Evolutionary conservation across 768 basidiomycete genomes (phyloP).

Genomic region (Mycena capillaripes): DNA sequence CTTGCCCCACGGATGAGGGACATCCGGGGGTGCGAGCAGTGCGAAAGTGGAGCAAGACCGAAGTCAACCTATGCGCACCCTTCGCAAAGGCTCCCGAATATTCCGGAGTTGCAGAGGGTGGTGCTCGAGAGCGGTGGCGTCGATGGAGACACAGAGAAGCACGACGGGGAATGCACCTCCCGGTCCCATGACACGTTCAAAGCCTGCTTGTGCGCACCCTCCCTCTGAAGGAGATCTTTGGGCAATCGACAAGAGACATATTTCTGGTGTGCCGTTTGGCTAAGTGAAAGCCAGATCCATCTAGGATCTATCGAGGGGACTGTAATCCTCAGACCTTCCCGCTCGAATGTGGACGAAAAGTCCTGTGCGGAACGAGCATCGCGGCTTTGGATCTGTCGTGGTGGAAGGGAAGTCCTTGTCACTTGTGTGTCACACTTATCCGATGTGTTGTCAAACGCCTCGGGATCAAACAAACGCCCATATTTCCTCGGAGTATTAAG

Average conservation of each 20-base stretch:
- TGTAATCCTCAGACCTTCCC: conserved; percentile 24
- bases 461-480: no score
- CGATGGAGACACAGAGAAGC: conserved; percentile 15
- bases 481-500: no score
- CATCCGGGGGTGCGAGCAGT: background rate
- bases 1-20: background rate
- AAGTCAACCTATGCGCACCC: background rate
- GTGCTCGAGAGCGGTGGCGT: background rate
- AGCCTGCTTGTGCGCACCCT: conserved; percentile 10
- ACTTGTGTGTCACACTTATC: background rate
- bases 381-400: conserved; percentile 17
- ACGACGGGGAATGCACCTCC: conserved; percentile 9
- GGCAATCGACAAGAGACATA: conserved; percentile 11
- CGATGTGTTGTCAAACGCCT: no score
- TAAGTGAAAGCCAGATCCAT: conserved; percentile 16
- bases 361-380: conserved; percentile 19
- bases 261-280: conserved; percentile 23
- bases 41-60: background rate
- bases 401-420: background rate
- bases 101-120: background rate
- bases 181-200: conserved; percentile 25
- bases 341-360: conserved; percentile 10
- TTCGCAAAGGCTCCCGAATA: no score
- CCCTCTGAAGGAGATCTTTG: conserved; percentile 23
- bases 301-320: conserved; percentile 10